phyloP scores from a whole-genome alignment of 192 early-diverging fungal genomes.

The Cetraspora pellucida region DNA sequence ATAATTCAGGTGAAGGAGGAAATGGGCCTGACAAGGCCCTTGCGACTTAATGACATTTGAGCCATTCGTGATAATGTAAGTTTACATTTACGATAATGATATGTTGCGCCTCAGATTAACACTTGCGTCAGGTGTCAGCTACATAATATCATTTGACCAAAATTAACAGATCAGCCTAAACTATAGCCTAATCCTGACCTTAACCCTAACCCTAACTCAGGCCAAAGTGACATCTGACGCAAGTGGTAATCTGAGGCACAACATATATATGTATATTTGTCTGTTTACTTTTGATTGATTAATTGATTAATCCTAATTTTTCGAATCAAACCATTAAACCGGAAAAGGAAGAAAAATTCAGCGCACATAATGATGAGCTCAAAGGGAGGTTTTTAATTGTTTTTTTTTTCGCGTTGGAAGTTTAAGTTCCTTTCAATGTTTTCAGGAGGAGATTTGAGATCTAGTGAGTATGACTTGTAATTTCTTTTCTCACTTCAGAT shows the following conservation, averaged over 20 bases:
- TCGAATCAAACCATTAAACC: background rate
- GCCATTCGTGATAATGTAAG: background rate
- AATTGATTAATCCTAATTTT: too few species aligned
- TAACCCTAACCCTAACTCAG: too few species aligned
- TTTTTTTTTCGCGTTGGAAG: constrained; percentile 23
- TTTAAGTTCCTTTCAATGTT: background rate
- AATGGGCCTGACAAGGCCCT: background rate
- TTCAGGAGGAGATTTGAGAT: background rate
- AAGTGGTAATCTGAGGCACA: too few species aligned
- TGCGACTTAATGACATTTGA: background rate
- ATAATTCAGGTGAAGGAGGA: constrained; percentile 11
- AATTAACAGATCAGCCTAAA: too few species aligned
- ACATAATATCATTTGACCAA: too few species aligned
- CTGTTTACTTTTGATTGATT: background rate
- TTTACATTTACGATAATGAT: too few species aligned
- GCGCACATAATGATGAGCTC: background rate
- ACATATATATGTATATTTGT: constrained; percentile 19
- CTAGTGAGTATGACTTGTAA: constrained; percentile 27
- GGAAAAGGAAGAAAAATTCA: background rate
- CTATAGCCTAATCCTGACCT: too few species aligned
- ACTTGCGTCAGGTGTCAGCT: too few species aligned
- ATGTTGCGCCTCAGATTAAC: too few species aligned
- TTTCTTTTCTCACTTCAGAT: constrained; percentile 27
- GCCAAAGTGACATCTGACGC: too few species aligned
- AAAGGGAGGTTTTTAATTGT: constrained; percentile 23